Base-by-base conservation (phyloP, 176 grass and related monocot genomes). In the Saccharum spontaneum region DNA sequence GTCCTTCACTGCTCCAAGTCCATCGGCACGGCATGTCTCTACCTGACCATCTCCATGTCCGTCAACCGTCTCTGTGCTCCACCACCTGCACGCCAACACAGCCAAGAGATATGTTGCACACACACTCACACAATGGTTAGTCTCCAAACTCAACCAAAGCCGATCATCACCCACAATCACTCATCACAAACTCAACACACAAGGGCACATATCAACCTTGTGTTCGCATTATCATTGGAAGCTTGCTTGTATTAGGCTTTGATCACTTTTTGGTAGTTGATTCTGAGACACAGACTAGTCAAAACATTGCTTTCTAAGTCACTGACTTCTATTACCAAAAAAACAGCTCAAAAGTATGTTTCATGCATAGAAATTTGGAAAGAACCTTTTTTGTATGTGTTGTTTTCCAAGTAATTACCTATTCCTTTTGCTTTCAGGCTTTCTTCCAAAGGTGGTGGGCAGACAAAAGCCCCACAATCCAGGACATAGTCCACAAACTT, bases 371-470 rank as follows among this genome's bases (percentile, higher is more conserved):
- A 63, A 50, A n/a, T n/a, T n/a, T n/a, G n/a, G n/a, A 28, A 66
- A 13, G 2, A n/a, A 1, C 26, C 24, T 60, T 60, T 16, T 84
- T 34, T 69, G 4, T 67, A 46, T 85, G 3, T 82, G 11, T 75
- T 72, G 67, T 37, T 74, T 73, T 23, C 39, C 28, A 90, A 37
- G 45, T 41, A 31, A 41, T 52, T 75, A 39, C 39, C 84, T 49
- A 75, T 68, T 70, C 31, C 45, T 49, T 41, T 44, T 61, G 60
- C 85, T 80, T 75, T 44, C 69, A 97, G 95, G 92, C 95, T 28
- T 97, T 97, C 79, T 97, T 97, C 84, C 95, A 97, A 91, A 97
- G 92, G 75, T 97, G 95, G 95, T 97, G 95, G 95, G 75, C 23
- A 31, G 92, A 97, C 82, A 83, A 97, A 91, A 97, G 84, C 88